Base-by-base conservation (phyloP, 1,284 basidiomycete species). In the Schizopora paradoxa region DNA sequence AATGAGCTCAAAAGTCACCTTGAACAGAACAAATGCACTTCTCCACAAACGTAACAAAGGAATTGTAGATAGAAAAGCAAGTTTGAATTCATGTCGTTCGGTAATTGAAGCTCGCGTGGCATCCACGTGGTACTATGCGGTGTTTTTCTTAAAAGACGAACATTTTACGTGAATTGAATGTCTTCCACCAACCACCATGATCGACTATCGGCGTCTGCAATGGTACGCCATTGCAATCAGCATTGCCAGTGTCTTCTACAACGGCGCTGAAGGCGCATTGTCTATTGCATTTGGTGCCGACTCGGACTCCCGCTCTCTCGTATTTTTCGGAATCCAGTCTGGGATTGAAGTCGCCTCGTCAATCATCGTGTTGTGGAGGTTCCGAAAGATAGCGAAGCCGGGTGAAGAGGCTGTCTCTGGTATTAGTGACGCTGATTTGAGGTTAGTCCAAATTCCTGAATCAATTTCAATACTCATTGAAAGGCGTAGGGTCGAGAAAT, bases 271-370 rank as follows among this genome's bases (percentile, higher is more conserved):
- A 49, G 69, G 70, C 48, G 58, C 53, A 18, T 47, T 74, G 13
- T 74, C 72, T 4, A 62, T 73, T 33, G 58, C 63, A 11, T 66
- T 74, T 32, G 72, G 73, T 0, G 59, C 63, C 34, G 71, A 73
- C 39, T 66, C 69, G 11, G 60, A 61, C 2, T 73, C 73, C 0
- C 64, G 60, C 14, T 68, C 72, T n/a, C 66, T 77, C 43, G 58
- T 67, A 40, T 74, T 76, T 61, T 77, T 72, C 51, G 70, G 73
- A 11, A 64, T 78, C 41, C 75, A 72, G 51, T 68, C 70, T n/a
- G 64, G 54, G 16, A 65, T 75, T 47, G 72, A 76, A 52, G 66
- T 74, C 36, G 57, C 68, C 26, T 70, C 68, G 11, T 59, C 66
- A 1, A 27, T 55, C 26, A 57, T 69, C 18, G 69, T 71, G 28